Conservation (phyloP, 2,329 filamentous ascomycete genomes). For the Alternaria longipes region DNA sequence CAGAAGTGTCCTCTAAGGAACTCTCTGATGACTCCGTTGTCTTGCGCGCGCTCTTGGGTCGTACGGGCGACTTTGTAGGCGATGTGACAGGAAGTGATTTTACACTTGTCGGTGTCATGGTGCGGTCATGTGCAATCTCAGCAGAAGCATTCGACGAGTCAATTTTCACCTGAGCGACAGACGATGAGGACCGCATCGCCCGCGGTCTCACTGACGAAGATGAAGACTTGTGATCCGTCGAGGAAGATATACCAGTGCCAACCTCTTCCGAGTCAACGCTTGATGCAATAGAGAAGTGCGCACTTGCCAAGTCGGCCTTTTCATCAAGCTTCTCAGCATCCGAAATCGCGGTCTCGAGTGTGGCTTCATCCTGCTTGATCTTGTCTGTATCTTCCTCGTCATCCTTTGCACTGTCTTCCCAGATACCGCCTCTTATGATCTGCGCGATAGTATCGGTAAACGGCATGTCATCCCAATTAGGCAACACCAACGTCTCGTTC, state of each 20-base stretch:
- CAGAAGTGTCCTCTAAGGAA: constrained; percentile 28
- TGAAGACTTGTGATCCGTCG: constrained; percentile 32
- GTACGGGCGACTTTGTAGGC: constrained; percentile 59
- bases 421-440: constrained; percentile 85
- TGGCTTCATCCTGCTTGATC: constrained; percentile 22
- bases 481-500: constrained; percentile 87
- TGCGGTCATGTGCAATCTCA: constrained; percentile 61
- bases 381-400: constrained; percentile 26
- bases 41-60: constrained; percentile 40
- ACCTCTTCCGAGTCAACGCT: constrained; percentile 32
- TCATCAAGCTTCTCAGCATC: constrained; percentile 34
- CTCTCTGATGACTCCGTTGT: constrained; percentile 22
- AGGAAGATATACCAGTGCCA: constrained; percentile 34
- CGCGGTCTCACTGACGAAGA: constrained; percentile 55
- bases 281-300: constrained; percentile 33
- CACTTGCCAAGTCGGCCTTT: constrained; percentile 30
- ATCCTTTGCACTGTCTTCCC: constrained; percentile 54
- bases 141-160: constrained; percentile 72
- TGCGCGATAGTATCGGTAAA: constrained; percentile 86
- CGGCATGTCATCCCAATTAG: constrained; percentile 95
- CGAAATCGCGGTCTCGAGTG: constrained; percentile 22
- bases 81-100: constrained; percentile 67
- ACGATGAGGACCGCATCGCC: constrained; percentile 68
- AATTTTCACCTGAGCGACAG: constrained; percentile 71
- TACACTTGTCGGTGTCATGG: constrained; percentile 70